Evolutionary conservation across 1,139 yeast species (phyloP), one percentile per base, ranked within the genome.

Genomic region (Yamadazyma triangularis): DNA sequence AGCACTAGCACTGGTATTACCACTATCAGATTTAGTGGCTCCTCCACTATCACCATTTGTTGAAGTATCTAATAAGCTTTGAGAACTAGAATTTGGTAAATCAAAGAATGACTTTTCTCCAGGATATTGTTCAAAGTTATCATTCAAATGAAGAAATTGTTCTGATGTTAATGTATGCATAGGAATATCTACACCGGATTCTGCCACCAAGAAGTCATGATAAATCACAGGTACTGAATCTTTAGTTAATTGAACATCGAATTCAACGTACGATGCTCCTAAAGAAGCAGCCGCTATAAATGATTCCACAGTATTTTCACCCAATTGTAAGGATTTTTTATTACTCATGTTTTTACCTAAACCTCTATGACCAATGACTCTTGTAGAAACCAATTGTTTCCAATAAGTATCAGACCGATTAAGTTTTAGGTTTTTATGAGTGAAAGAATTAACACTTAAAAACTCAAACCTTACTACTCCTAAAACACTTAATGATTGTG

Each of bases 311-410:
- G 98, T 91, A 51, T 91, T 91, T 51, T 91, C 98, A 26, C 98
- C 98, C 39, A 91, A 67, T 58, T 91, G 98, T 50, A 91, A 69
- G 4, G 95, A 84, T 41, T 77, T 79, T 32, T 81, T 73, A 29
- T 74, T 72, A 32, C 41, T 37, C 23, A 35, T 33, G 58, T 91
- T 91, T 62, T 88, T 89, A 42, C 98, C 98, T 43, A 88, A 66
- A 6, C 98, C 98, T 49, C 98, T 77, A 53, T 91, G 98, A 2
- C 98, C 98, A 59, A 91, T 91, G 23, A 91, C 95, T 40, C 96
- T 70, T 2, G 96, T 86, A 0, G 93, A 77, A 4, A 83, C 89
- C 38, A 87, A 64, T 23, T 91, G 87, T 51, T 85, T 86, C 97
- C 97, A 91, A 57, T 88, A 89, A 1, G 94, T 83, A 34, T 86